Evolutionary conservation across 202 grass and related monocot genomes (phyloP), one percentile per base, ranked within the genome.

Genomic region (Musa balbisiana): DNA sequence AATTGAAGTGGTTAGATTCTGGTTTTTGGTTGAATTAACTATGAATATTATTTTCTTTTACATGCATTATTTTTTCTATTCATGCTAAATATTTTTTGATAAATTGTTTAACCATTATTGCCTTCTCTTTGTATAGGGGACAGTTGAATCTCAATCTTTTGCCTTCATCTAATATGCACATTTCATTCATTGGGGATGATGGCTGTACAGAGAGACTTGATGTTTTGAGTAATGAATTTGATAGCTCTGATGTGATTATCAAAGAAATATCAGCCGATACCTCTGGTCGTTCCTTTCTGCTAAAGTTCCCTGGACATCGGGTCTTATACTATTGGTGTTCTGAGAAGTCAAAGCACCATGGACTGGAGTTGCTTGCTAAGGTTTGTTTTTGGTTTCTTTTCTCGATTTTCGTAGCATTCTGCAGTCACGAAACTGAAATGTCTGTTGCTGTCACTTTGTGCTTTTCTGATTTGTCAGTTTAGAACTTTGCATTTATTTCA

Each of bases 311-410:
- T 63, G 77, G 84, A 63, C 87, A 81, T 85, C 76, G 84, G 79
- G 78, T 67, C 64, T 85, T 88, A 62, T 98, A 98, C 79, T 98
- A 98, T 85, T 98, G 95, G 95, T 88, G 91, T 27, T 90, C 95
- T 52, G 89, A 98, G 69, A 98, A 92, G 73, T 98, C 89, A n/a
- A 87, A 85, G 63, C 71, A 85, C 77, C 77, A 85, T 29, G 95
- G 95, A 79, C 85, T 80, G 71, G 81, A 92, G 49, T 87, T 98
- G 80, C 86, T 98, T 79, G 51, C 76, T 62, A 92, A 98, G 88
- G 94, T 97, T 67, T 79, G 72, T 83, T 52, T 23, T 80, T 21
- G 27, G 3, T 22, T 52, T 11, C 59, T 75, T 75, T 52, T 49
- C 26, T 76, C 63, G 2, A 64, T 17, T 20, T 15, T 15, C 6